Evolutionary conservation across 2,329 filamentous ascomycete species (phyloP).

Genomic region (Diaporthe caulivora): DNA sequence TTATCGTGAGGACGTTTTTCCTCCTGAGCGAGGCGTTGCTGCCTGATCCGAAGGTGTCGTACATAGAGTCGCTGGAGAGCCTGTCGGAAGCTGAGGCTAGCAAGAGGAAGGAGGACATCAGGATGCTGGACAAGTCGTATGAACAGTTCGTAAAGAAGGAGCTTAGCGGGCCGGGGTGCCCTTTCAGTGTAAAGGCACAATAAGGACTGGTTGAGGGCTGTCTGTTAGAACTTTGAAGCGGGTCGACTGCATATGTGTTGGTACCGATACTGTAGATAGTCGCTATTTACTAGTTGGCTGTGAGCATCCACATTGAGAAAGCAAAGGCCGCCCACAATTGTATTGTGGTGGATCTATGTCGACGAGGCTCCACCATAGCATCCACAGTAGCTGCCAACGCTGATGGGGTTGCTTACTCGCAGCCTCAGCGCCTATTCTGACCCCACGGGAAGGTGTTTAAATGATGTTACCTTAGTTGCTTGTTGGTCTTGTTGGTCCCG

Average conservation of each 20-base stretch:
- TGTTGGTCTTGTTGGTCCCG: neutral
- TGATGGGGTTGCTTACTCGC: neutral
- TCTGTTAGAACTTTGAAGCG: neutral
- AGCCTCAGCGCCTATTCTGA: neutral
- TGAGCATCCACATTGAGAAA: neutral
- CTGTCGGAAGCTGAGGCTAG: neutral
- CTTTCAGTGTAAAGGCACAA: neutral
- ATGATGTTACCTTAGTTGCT: neutral
- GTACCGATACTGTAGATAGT: too few species aligned
- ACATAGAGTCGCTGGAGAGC: neutral
- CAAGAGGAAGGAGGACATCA: slow-evolving; percentile 2
- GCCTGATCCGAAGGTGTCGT: slow-evolving; percentile 6
- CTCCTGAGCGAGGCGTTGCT: neutral
- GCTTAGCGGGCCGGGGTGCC: slow-evolving; percentile 7
- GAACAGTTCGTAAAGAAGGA: neutral
- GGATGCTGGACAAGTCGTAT: slow-evolving; percentile 1
- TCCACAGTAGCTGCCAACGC: neutral
- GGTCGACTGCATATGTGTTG: too few species aligned
- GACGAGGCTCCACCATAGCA: neutral
- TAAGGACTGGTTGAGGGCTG: neutral
- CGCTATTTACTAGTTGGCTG: neutral
- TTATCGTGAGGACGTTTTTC: neutral
- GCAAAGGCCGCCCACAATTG: neutral
- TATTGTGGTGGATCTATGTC: neutral
- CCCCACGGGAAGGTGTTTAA: neutral